Evolutionary conservation across 1,284 basidiomycete species (phyloP), one percentile per base, ranked within the genome.

Genomic region (Leccinum ponderosum): DNA sequence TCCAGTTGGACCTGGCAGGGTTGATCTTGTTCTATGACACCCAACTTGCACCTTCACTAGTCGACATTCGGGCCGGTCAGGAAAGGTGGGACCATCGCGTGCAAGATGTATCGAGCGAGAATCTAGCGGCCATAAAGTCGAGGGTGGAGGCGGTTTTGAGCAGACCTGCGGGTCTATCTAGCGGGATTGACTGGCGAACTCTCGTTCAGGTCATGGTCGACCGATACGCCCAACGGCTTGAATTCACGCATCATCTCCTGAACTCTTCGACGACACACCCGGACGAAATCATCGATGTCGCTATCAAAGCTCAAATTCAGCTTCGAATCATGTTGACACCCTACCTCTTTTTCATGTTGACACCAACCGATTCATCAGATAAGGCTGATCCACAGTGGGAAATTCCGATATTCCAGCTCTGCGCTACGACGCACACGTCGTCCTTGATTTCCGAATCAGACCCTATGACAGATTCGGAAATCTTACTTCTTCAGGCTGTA

Each of bases 141-240:
- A 68, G 64, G 5, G 51, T 80, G 2, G 66, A 68, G 15, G 66
- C 63, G 3, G 64, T 52, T 6, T 56, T 79, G 53, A 56, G 48
- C 12, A 55, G 60, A 25, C 61, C 62, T 2, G 6, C 60, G 35
- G 52, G 59, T 12, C 50, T 56, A 0, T 62, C 65, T 2, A 80
- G 76, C 51, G 77, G 77, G 0, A 65, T 82, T 5, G 78, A 83
- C 63, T 84, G 83, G 83, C 65, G 63, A 39, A 73, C 74, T 2
- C 68, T 84, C 31, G 55, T 77, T 20, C 74, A 74, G 20, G 73
- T 78, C 31, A 68, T 82, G 5, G 72, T 78, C 2, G 77, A 82
- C 42, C 76, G 83, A 20, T 81, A 78, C 53, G 75, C 72, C 0
- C 70, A 74, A 25, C 73, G 83, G 2, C 67, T 85, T n/a, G 79